phyloP scores from a whole-genome alignment of 208 protist species.

The Acanthamoeba castellanii region DNA sequence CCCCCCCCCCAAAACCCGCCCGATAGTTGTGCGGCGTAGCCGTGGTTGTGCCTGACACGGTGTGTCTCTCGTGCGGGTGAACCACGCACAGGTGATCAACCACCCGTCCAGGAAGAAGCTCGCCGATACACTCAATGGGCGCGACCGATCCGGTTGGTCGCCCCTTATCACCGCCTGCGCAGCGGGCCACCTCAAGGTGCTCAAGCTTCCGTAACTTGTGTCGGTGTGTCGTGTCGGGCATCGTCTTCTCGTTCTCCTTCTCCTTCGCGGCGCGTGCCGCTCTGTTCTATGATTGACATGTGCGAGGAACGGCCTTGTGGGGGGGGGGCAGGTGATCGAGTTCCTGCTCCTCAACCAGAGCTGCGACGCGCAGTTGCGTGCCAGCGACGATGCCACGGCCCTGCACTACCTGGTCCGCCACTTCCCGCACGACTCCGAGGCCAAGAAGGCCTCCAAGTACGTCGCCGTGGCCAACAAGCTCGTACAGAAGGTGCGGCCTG shows the following conservation, averaged over 20 bases:
- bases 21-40: too few species aligned
- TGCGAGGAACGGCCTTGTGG: too few species aligned
- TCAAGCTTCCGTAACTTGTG: not conserved
- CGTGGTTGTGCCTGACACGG: not conserved
- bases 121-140: not conserved
- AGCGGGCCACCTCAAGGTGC: not conserved
- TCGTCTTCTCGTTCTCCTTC: too few species aligned
- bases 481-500: not conserved
- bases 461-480: slow-evolving; percentile 3
- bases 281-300: too few species aligned
- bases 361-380: slow-evolving; percentile 3
- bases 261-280: too few species aligned
- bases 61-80: not conserved
- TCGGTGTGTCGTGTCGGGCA: too few species aligned
- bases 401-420: not conserved
- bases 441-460: slow-evolving; percentile 18
- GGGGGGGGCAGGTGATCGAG: not conserved
- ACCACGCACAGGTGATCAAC: not conserved
- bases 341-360: slow-evolving; percentile 7
- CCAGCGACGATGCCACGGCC: not conserved
- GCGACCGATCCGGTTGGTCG: slow-evolving; percentile 6
- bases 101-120: slow-evolving; percentile 18
- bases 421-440: not conserved
- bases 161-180: slow-evolving; percentile 15
- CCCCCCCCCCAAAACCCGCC: not conserved